These are phyloP conservation scores for Polytrichum commune DNA, from an alignment of 225 moss, liverwort and hornwort genomes.

Conservation along the genomic window DNA sequence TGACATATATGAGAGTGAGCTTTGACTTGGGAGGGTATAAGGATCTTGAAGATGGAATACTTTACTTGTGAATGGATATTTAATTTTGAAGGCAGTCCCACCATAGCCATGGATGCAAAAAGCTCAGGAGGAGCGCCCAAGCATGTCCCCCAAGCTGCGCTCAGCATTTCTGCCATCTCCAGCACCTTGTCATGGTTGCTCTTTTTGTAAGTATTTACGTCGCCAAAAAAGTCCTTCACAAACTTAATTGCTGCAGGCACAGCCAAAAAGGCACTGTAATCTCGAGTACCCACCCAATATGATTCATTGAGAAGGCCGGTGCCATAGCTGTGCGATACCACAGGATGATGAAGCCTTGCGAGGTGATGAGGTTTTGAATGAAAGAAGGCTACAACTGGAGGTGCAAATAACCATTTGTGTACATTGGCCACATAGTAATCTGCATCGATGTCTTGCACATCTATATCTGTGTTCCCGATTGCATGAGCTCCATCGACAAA, in stretches of 20 bases:
- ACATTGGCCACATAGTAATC: constrained; percentile 82
- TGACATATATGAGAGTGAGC: no score
- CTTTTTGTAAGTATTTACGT: constrained; percentile 37
- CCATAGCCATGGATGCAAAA: constrained; percentile 86
- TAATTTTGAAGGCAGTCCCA: constrained; percentile 72
- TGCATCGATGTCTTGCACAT: constrained; percentile 68
- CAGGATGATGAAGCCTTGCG: constrained; percentile 73
- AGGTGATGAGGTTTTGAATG: constrained; percentile 75
- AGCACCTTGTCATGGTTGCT: constrained; percentile 77
- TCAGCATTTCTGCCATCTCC: constrained; percentile 78
- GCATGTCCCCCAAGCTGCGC: constrained; percentile 62
- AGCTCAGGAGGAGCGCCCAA: constrained; percentile 72
- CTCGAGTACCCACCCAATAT: constrained; percentile 80
- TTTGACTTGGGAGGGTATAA: no score
- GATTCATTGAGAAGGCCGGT: constrained; percentile 69
- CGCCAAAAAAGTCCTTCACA: constrained; percentile 47
- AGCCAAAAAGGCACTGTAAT: constrained; percentile 72
- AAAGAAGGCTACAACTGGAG: constrained; percentile 76
- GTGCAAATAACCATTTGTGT: constrained; percentile 89
- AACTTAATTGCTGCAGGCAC: constrained; percentile 70
- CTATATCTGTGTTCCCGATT: constrained; percentile 63
- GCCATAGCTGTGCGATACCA: constrained; percentile 72
- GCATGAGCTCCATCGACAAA: constrained; percentile 89
- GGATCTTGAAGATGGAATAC: no score
- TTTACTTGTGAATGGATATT: constrained; percentile 55